Evolutionary conservation across 1,139 yeast species (phyloP).

Genomic region (Zygosaccharomyces pseudobailii): DNA sequence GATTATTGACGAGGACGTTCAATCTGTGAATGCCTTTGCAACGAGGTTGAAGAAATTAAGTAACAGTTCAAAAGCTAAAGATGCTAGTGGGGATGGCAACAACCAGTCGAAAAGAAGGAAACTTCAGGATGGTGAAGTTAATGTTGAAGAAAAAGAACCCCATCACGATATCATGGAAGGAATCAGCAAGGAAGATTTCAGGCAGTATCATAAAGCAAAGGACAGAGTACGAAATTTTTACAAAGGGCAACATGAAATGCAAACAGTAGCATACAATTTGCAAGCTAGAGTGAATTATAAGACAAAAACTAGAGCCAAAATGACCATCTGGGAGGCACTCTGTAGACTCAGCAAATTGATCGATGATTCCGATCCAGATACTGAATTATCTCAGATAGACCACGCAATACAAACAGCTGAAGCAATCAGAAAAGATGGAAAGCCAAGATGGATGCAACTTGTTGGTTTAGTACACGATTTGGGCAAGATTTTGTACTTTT

Average conservation of each 20-base stretch:
- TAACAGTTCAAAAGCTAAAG: neutral
- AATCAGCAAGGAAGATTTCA: constrained; percentile 39
- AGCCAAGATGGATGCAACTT: constrained; percentile 72
- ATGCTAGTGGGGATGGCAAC: constrained; percentile 3
- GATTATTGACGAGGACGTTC: constrained; percentile 39
- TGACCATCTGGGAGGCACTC: constrained; percentile 71
- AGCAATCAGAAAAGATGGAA: constrained; percentile 61
- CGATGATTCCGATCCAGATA: constrained; percentile 73
- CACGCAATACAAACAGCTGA: constrained; percentile 77
- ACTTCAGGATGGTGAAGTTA: neutral
- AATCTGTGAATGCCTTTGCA: constrained; percentile 37
- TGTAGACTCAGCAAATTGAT: constrained; percentile 56
- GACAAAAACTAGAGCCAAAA: constrained; percentile 56
- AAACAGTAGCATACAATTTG: constrained; percentile 67
- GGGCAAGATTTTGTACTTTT: constrained; percentile 64
- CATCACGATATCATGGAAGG: constrained; percentile 13
- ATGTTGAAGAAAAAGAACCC: neutral
- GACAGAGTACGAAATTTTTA: constrained; percentile 64
- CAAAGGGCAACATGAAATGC: constrained; percentile 63
- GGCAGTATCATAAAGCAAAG: constrained; percentile 68
- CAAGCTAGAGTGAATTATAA: constrained; percentile 70
- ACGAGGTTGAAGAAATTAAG: constrained; percentile 21
- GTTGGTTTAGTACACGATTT: constrained; percentile 70
- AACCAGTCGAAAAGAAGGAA: constrained; percentile 8
- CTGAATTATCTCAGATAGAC: constrained; percentile 68